Conservation (phyloP, 805 yeast genomes). For the Vanderwaltozyma tropicalis region DNA sequence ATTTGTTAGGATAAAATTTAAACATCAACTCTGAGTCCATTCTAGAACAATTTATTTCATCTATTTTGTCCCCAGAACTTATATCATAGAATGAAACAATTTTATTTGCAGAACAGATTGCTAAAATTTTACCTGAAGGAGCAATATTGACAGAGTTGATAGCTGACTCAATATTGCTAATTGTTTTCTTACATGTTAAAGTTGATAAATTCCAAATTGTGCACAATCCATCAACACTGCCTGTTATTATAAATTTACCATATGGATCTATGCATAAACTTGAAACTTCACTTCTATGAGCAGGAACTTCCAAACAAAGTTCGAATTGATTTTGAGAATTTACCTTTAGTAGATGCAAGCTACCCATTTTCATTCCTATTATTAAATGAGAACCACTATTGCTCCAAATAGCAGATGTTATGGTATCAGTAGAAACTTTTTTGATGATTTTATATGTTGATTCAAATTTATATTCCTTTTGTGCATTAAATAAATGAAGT, state of each 20-base stretch:
- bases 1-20: conserved; percentile 19
- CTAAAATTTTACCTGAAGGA: conserved; percentile 17
- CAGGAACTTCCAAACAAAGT: conserved; percentile 20
- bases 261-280: conserved; percentile 40
- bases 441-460: conserved; percentile 4
- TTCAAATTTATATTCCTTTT: conserved; percentile 23
- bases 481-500: conserved; percentile 30
- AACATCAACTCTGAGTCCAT: conserved; percentile 9
- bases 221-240: conserved; percentile 31
- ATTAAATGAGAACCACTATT: conserved; percentile 31
- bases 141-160: conserved; percentile 17
- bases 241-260: conserved; percentile 42
- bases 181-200: conserved; percentile 10
- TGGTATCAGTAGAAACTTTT: conserved; percentile 14
- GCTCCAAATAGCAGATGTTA: conserved; percentile 26
- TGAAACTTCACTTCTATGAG: conserved; percentile 44
- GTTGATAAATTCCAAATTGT: conserved; percentile 16
- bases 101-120: conserved; percentile 12
- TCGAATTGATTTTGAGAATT: conserved; percentile 3
- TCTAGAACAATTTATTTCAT: conserved; percentile 1
- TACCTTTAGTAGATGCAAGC: conserved; percentile 19
- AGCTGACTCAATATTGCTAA: conserved; percentile 12
- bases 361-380: conserved; percentile 42
- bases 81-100: conserved; percentile 13
- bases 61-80: conserved; percentile 5